These are phyloP conservation scores for Colletotrichum horii DNA, from an alignment of 2,329 filamentous ascomycete species.

Conservation along the genomic window DNA sequence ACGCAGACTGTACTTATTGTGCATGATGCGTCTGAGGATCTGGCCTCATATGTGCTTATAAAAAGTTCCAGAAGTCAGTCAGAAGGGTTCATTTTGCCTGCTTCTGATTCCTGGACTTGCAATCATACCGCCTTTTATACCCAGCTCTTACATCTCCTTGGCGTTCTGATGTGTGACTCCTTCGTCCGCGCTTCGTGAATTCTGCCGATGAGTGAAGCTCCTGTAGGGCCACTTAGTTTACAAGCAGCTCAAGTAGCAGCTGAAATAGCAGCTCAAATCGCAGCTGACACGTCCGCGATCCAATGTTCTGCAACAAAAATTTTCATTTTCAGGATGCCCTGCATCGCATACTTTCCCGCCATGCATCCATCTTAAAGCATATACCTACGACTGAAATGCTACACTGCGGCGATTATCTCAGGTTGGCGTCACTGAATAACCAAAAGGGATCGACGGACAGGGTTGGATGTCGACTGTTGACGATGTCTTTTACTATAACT, in stretches of 20 bases:
- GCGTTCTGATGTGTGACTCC: background rate
- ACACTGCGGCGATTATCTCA: background rate
- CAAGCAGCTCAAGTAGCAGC: no score
- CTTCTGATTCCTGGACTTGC: background rate
- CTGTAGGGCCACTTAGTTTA: rapidly evolving
- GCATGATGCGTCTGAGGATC: background rate
- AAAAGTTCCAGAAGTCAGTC: background rate
- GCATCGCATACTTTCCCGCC: no score
- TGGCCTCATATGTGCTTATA: rapidly evolving
- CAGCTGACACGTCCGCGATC: background rate
- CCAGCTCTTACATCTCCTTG: background rate
- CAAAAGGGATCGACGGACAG: background rate
- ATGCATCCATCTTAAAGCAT: background rate
- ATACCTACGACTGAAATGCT: background rate
- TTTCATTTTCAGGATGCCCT: background rate
- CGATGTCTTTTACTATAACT: no score
- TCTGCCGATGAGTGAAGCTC: background rate
- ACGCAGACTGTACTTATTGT: rapidly evolving
- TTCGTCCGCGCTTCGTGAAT: rapidly evolving
- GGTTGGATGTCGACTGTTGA: background rate
- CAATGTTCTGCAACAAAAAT: background rate
- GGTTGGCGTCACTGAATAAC: background rate
- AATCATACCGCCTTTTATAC: background rate
- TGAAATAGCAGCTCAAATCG: background rate
- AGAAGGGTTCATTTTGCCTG: background rate